Conservation (phyloP, 305 asterid species). For the Andrographis paniculata region DNA sequence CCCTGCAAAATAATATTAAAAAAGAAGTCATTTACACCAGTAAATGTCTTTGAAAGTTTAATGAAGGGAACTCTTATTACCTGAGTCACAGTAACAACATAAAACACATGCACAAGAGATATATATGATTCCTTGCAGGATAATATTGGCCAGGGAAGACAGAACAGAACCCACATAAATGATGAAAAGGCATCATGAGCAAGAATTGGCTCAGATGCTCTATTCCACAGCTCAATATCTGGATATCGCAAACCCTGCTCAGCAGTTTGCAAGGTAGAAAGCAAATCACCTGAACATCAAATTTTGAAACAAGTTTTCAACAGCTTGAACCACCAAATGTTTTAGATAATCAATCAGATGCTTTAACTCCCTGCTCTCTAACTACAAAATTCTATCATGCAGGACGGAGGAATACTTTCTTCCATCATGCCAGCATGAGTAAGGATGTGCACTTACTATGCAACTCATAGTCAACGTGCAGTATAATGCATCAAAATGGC, state of each 20-base stretch:
- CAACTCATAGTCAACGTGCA: too few relatives aligned
- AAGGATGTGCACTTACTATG: too few relatives aligned
- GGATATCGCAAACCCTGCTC: constrained; percentile 46
- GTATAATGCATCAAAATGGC: too few relatives aligned
- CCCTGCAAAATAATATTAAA: constrained; percentile 45
- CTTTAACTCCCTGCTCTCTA: too few relatives aligned
- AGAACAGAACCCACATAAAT: constrained; percentile 84
- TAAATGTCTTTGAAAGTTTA: constrained; percentile 10
- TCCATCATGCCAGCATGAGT: too few relatives aligned
- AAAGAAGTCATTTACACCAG: constrained; percentile 14
- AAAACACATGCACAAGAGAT: constrained; percentile 77
- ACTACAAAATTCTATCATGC: too few relatives aligned
- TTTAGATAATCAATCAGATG: too few relatives aligned
- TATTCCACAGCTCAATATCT: constrained; percentile 71
- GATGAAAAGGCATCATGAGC: constrained; percentile 85
- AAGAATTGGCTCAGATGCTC: constrained; percentile 70
- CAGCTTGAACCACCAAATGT: too few relatives aligned
- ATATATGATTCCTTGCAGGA: constrained; percentile 64
- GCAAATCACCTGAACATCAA: constrained; percentile 56
- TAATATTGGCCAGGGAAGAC: constrained; percentile 78
- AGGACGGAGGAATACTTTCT: too few relatives aligned
- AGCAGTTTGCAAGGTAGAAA: constrained; percentile 46
- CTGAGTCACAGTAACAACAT: constrained; percentile 65
- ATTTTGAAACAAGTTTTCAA: constrained; percentile 15
- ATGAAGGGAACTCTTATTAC: constrained; percentile 30